Base-by-base conservation (phyloP, 768 basidiomycete species). In the Rhodotorula diobovata region DNA sequence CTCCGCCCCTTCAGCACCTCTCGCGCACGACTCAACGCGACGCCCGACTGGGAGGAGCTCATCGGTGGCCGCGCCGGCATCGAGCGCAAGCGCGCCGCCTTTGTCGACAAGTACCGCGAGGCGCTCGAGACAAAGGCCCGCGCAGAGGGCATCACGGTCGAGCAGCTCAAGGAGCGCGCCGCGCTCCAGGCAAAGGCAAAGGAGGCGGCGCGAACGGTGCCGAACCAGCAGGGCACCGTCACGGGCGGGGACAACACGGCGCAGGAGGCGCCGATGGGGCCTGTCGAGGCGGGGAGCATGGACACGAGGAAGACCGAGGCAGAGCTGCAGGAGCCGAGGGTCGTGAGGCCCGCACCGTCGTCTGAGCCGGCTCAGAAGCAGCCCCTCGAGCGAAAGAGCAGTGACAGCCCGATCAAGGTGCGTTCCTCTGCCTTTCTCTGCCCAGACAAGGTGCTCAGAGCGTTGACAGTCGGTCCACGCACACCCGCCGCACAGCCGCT, bases 401-500 rank as follows among this genome's bases (percentile, higher is more conserved):
- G 67, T 32, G 64, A 73, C 12, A 59, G 63, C 7, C 73, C 77
- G 2, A 77, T 81, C 75, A 81, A 81, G 74, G 82, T 81, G 66
- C 54, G 81, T 34, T 11, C 56, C 10, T 12, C 18, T 18, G 4
- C 4, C 4, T n/a, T 18, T 43, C 1, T 6, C 4, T 25, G 8
- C 25, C 11, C 20, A n/a, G n/a, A n/a, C n/a, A n/a, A n/a, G n/a
- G 4, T 43, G 14, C 6, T 50, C 28, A 2, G 0, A 4, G 3
- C 28, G 32, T 11, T n/a, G n/a, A 28, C 11, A n/a, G 18, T n/a
- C 4, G 9, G 57, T 32, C 30, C 57, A 2, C 21, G 37, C 10
- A 20, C 28, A 5, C 12, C 10, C 15, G 18, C n/a, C n/a, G n/a
- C n/a, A 4, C 76, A 97, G 95, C 88, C 93, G 18, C 84, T 98